phyloP scores from a whole-genome alignment of 2,329 filamentous ascomycete genomes.

The Penicillium sp. region DNA sequence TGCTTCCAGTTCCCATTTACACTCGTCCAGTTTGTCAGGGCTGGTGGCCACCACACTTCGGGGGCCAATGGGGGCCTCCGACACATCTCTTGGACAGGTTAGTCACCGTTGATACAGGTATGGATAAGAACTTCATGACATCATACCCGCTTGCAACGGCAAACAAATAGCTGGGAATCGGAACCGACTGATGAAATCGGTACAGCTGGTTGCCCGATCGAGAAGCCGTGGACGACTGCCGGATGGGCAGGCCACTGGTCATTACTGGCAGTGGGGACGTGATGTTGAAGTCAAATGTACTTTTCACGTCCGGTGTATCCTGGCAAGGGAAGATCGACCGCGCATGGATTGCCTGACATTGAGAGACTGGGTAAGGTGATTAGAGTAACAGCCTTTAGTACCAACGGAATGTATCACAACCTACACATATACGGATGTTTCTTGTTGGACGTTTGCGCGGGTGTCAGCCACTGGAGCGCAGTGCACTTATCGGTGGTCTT shows the following conservation, averaged over 20 bases:
- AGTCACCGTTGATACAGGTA: background rate
- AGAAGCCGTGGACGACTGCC: constrained; percentile 53
- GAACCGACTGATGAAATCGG: constrained; percentile 82
- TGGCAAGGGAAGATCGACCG: constrained; percentile 94
- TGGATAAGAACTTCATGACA: background rate
- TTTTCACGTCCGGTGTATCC: constrained; percentile 96
- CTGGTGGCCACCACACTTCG: constrained; percentile 81
- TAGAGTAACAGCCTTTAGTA: background rate
- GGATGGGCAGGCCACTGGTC: constrained; percentile 72
- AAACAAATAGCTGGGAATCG: constrained; percentile 92
- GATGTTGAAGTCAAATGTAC: constrained; percentile 87
- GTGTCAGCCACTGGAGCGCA: constrained; percentile 91
- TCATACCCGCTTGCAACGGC: constrained; percentile 68
- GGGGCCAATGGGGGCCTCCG: constrained; percentile 79
- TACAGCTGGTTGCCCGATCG: constrained; percentile 62
- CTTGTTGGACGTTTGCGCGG: constrained; percentile 90
- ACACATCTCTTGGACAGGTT: constrained; percentile 64
- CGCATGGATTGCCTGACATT: constrained; percentile 95
- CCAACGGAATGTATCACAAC: constrained; percentile 13
- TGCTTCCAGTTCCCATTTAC: constrained; percentile 85
- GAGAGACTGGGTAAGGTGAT: constrained; percentile 59
- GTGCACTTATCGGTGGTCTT: constrained; percentile 86
- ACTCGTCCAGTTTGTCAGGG: constrained; percentile 77
- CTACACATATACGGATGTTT: constrained; percentile 89
- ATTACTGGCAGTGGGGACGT: constrained; percentile 85